Conservation (phyloP, 1,139 yeast genomes). For the Spathaspora sp. region DNA sequence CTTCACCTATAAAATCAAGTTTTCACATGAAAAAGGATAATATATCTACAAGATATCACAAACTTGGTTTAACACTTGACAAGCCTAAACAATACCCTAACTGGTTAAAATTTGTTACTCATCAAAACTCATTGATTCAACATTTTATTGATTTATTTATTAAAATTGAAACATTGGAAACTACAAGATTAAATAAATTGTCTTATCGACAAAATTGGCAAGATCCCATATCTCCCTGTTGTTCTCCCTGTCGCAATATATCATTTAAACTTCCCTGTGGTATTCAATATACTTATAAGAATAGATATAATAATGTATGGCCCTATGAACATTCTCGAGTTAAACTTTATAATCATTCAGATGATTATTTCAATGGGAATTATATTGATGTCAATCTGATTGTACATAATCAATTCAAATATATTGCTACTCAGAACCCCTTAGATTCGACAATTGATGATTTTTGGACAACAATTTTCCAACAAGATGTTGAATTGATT, state of each 20-base stretch:
- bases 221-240: conserved; percentile 34
- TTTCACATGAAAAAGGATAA: conserved; percentile 27
- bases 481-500: conserved; percentile 60
- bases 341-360: conserved; percentile 24
- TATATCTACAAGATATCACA: conserved; percentile 22
- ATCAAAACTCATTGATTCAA: conserved; percentile 14
- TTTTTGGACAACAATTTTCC: conserved; percentile 47
- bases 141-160: conserved; percentile 39
- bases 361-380: conserved; percentile 47
- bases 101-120: conserved; percentile 44
- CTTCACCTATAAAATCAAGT: conserved; percentile 35
- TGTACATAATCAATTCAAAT: conserved; percentile 18
- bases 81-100: conserved; percentile 37
- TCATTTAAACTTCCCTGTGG: conserved; percentile 55
- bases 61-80: conserved; percentile 38
- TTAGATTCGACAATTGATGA: conserved; percentile 39
- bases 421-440: conserved; percentile 49
- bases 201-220: conserved; percentile 6
- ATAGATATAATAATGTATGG: conserved; percentile 47
- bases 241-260: conserved; percentile 44
- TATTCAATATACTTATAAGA: conserved; percentile 45
- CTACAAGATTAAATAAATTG: conserved; percentile 41
- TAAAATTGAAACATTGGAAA: conserved; percentile 52
- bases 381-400: conserved; percentile 26
- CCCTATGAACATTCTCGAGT: conserved; percentile 50